A percentile compares a stretch with the other conserved stretches of the same genome.
These are phyloP conservation scores for Lathyrus aphaca DNA, from an alignment of 306 rosid species.

Conservation along the genomic window DNA sequence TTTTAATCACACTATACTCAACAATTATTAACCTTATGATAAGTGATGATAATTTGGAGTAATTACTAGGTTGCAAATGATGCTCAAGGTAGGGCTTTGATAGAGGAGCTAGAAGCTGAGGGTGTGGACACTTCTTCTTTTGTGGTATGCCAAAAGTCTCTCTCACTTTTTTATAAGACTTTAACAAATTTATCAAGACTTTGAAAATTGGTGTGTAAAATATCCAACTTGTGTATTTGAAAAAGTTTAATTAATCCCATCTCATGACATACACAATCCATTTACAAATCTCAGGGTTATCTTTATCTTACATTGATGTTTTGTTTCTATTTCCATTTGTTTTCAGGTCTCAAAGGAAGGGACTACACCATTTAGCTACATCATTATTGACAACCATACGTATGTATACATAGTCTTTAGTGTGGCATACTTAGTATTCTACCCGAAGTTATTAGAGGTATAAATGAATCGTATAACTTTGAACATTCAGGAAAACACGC, in stretches of 20 bases:
- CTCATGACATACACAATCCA: not conserved
- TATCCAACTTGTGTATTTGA: too few species aligned
- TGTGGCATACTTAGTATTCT: not conserved
- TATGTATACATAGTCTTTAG: conserved; percentile 39
- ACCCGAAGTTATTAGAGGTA: not conserved
- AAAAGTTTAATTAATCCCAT: too few species aligned
- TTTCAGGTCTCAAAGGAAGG: conserved; percentile 84
- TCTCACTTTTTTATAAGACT: not conserved
- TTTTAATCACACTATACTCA: not conserved
- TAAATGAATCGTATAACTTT: conserved; percentile 38
- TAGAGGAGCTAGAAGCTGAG: conserved; percentile 52
- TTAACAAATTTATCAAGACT: too few species aligned
- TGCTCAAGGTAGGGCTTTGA: conserved; percentile 45
- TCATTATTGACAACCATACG: conserved; percentile 81
- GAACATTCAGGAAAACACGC: conserved; percentile 82
- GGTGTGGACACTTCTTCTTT: conserved; percentile 55
- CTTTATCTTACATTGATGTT: conserved; percentile 9
- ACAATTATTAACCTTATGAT: conserved; percentile 1
- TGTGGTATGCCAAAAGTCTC: conserved; percentile 36
- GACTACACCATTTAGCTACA: conserved; percentile 75
- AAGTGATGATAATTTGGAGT: conserved; percentile 11
- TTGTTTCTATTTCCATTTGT: conserved; percentile 25
- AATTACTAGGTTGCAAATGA: conserved; percentile 55
- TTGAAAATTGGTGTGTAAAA: too few species aligned
- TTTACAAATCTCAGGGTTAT: not conserved